Conservation (phyloP, 805 yeast genomes). For the Soucietia sequanensis region DNA sequence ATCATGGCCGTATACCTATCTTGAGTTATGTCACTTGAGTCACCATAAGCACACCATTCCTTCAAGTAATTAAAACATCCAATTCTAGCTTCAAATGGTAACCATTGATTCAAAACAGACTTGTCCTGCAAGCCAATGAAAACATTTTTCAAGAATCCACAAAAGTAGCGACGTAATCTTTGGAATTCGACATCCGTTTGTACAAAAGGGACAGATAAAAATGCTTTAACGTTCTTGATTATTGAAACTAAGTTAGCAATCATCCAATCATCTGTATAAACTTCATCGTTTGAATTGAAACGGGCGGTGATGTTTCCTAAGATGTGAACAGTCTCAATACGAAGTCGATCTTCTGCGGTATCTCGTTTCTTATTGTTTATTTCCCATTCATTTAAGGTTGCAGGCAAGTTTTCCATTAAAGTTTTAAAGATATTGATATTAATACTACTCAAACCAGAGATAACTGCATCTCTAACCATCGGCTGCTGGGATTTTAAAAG, state of each 20-base stretch:
- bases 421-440: constrained; percentile 87
- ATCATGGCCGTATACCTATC: constrained; percentile 65
- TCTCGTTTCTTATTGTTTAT: constrained; percentile 31
- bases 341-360: constrained; percentile 42
- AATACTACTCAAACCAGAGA: constrained; percentile 84
- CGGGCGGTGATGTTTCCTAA: constrained; percentile 65
- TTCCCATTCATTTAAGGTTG: constrained; percentile 51
- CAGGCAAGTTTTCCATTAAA: constrained; percentile 71
- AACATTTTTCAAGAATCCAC: constrained; percentile 77
- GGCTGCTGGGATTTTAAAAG: constrained; percentile 68
- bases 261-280: constrained; percentile 67
- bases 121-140: constrained; percentile 52
- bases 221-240: constrained; percentile 58
- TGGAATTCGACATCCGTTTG: constrained; percentile 74
- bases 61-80: constrained; percentile 79
- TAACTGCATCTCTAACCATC: constrained; percentile 78
- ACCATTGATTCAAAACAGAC: constrained; percentile 46
- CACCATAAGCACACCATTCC: constrained; percentile 95
- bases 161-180: constrained; percentile 75
- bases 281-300: constrained; percentile 46
- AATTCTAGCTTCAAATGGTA: constrained; percentile 85
- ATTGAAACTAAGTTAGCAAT: constrained; percentile 60
- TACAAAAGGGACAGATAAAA: constrained; percentile 53
- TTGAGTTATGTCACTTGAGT: constrained; percentile 54
- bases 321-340: constrained; percentile 79